Evolutionary conservation across 192 early-diverging fungal species (phyloP), one percentile per base, ranked within the genome.

Genomic region (Spinellus fusiger): DNA sequence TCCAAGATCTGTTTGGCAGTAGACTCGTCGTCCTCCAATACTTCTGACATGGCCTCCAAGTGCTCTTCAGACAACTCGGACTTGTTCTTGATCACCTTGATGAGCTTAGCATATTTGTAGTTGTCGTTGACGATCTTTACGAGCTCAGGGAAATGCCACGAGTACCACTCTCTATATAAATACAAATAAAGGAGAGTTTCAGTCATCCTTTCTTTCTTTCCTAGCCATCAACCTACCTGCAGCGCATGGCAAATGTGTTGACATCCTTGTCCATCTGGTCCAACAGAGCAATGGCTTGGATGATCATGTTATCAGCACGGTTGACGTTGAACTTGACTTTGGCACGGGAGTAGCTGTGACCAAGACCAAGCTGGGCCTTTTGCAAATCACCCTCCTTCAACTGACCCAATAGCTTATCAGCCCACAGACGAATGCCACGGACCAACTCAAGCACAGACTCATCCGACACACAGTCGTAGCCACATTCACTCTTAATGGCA

Each of bases 291-390:
- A 98, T 96, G 23, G 89, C 88, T 79, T 92, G 90, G 59, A 92
- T 91, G 63, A 91, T 92, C 89, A 93, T 93, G 84, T 98, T 99
- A 78, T 99, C 96, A 31, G 87, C 86, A 59, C 94, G 79, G 86
- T 99, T 94, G 50, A 98, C 94, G 80, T 98, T 96, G 84, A 99
- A 99, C 92, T 99, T 98, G 68, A 99, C 94, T 77, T 99, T 99
- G 52, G 93, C 89, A 35, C 97, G 87, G 60, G 97, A 99, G 80
- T 96, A 98, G 13, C 90, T 89, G 81, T 99, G 97, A 67, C 95
- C 95, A 49, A 99, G 82, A 78, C 97, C 97, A 20, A 99, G 87
- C 79, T 97, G 94, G 35, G 93, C 94, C 65, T 85, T 83, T 64
- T 88, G 86, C 52, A 99, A 77, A 73, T 99, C 97, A 56, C 93